Evolutionary conservation across 2,329 filamentous ascomycete genomes (phyloP).

Genomic region (Claviceps sp.): DNA sequence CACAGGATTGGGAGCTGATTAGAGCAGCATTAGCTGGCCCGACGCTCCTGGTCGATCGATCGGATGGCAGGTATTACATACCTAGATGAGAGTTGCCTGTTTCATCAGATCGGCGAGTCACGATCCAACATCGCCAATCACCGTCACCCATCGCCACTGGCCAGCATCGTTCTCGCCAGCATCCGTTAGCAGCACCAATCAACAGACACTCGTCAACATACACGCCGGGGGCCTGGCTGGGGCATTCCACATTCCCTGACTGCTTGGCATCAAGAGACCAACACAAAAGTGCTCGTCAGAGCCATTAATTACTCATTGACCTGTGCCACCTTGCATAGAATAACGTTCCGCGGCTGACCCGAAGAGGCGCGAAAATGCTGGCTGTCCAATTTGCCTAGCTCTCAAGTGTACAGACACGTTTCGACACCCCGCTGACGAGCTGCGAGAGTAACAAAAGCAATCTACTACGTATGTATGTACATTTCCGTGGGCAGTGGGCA

Average conservation of each 20-base stretch:
- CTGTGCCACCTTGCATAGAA: not conserved
- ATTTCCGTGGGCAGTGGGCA: no score
- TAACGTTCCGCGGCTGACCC: not conserved
- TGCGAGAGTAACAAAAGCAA: no score
- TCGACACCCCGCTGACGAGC: not conserved
- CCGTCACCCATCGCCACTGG: no score
- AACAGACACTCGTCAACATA: not conserved
- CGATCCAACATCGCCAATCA: not conserved
- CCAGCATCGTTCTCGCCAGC: no score
- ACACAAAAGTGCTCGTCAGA: not conserved
- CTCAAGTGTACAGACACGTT: not conserved
- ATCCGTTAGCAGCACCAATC: no score
- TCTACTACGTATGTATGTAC: no score
- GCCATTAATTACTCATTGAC: not conserved
- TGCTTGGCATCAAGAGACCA: not conserved
- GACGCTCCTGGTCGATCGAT: conserved; percentile 4
- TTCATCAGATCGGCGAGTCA: not conserved
- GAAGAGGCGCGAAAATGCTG: not conserved
- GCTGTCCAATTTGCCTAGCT: not conserved
- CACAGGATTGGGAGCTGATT: not conserved
- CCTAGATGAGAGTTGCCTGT: not conserved
- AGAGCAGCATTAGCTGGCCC: not conserved
- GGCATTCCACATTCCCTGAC: not conserved
- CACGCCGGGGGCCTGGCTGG: not conserved
- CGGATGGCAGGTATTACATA: conserved; percentile 1